phyloP scores from a whole-genome alignment of 2,329 filamentous ascomycete species.

The Ascochyta lentis region DNA sequence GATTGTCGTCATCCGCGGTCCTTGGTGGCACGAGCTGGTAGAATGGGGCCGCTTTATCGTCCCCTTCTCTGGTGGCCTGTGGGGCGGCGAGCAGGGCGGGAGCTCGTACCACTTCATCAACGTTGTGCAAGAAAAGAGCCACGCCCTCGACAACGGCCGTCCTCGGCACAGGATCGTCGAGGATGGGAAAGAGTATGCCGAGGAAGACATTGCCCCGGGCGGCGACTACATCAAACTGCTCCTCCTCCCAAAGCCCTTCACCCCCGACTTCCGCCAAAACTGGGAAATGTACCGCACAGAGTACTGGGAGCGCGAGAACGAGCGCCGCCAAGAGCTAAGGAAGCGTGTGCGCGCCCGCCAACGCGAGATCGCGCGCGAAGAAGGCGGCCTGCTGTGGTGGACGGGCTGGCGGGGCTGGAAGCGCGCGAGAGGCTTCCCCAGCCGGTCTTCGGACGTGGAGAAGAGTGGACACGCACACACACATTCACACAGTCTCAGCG shows the following conservation, averaged over 20 bases:
- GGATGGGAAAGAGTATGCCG: slow-evolving; percentile 68
- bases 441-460: slow-evolving; percentile 38
- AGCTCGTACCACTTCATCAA: slow-evolving; percentile 82
- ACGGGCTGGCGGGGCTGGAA: slow-evolving; percentile 70
- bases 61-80: slow-evolving; percentile 64
- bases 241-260: slow-evolving; percentile 92
- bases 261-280: slow-evolving; percentile 90
- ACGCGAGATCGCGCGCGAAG: slow-evolving; percentile 69
- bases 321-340: slow-evolving; percentile 77
- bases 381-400: slow-evolving; percentile 85
- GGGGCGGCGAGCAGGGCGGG: slow-evolving; percentile 59
- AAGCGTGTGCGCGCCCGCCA: slow-evolving; percentile 73
- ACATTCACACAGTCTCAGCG: slow-evolving; percentile 11
- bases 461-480: slow-evolving; percentile 31
- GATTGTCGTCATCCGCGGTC: slow-evolving; percentile 83
- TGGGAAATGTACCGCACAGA: slow-evolving; percentile 95
- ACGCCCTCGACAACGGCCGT: slow-evolving; percentile 31
- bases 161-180: slow-evolving; percentile 56
- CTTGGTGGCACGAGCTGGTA: slow-evolving; percentile 80
- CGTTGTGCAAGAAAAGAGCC: slow-evolving; percentile 52
- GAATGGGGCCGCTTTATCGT: slow-evolving; percentile 78
- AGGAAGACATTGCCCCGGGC: slow-evolving; percentile 88
- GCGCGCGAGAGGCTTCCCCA: slow-evolving; percentile 39
- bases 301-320: slow-evolving; percentile 97
- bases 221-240: slow-evolving; percentile 92